phyloP scores from a whole-genome alignment of 2,329 filamentous ascomycete species.

The Fusarium siculi region DNA sequence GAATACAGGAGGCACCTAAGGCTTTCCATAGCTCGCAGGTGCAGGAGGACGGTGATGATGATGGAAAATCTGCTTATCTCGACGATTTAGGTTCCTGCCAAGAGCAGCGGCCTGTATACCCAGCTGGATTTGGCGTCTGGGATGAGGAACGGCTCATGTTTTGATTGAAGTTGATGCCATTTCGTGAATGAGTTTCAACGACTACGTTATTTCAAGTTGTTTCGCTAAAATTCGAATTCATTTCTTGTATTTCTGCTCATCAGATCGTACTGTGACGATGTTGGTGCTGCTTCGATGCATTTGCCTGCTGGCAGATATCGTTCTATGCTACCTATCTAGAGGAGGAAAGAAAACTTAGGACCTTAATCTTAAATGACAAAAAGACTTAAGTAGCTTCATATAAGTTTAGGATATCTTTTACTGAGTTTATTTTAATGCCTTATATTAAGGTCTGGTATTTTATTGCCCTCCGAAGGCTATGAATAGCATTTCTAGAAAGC shows the following conservation, averaged over 20 bases:
- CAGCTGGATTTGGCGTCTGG: slow-evolving; percentile 47
- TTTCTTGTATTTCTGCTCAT: neutral
- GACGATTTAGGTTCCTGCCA: slow-evolving; percentile 40
- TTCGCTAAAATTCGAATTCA: slow-evolving; percentile 22
- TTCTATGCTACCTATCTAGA: neutral
- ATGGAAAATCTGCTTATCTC: slow-evolving; percentile 31
- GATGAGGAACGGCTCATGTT: slow-evolving; percentile 43
- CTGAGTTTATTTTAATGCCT: too few species aligned
- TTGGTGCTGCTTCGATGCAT: neutral
- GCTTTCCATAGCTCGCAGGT: neutral
- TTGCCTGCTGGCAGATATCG: neutral
- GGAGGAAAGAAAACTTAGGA: too few species aligned
- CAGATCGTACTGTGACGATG: neutral
- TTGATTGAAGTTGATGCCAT: slow-evolving; percentile 39
- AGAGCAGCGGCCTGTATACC: slow-evolving; percentile 44
- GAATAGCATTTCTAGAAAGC: neutral
- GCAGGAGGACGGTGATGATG: slow-evolving; percentile 3
- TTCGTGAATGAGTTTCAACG: slow-evolving; percentile 25
- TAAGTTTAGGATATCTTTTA: too few species aligned
- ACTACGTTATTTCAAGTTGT: slow-evolving; percentile 30
- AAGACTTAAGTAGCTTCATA: too few species aligned
- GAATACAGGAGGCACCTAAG: neutral
- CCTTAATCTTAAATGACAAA: too few species aligned
- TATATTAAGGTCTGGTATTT: too few species aligned
- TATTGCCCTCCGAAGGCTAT: neutral